Percentiles rank a stretch among this genome's conserved stretches.
phyloP scores from a whole-genome alignment of 257 asterid species.

The Agastache rugosa region DNA sequence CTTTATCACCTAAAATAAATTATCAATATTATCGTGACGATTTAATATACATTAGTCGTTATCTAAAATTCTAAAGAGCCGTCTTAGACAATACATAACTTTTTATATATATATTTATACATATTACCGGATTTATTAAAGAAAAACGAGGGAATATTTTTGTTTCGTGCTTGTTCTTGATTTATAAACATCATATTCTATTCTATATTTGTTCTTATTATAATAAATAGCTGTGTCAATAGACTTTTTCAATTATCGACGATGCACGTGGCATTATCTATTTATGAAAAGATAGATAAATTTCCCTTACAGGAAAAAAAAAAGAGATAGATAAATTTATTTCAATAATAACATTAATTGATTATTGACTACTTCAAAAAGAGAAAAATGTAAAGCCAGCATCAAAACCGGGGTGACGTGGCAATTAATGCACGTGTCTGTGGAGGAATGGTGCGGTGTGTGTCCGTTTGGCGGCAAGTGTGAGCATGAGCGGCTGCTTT shows the following conservation, averaged over 20 bases:
- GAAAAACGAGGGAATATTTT: no score
- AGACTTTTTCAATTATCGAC: neutral
- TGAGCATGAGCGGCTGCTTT: conserved; percentile 11
- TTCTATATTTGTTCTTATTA: no score
- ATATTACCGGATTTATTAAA: no score
- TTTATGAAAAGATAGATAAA: neutral
- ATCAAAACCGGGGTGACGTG: neutral
- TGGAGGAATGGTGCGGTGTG: conserved; percentile 8
- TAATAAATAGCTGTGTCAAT: no score
- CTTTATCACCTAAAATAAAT: neutral
- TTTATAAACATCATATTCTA: no score
- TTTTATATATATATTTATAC: no score
- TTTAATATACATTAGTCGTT: neutral
- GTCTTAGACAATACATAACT: no score
- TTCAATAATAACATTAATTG: neutral
- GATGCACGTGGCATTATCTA: neutral
- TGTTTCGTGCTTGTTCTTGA: no score
- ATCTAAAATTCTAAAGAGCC: neutral
- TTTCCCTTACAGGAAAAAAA: no score
- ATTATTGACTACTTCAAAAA: neutral
- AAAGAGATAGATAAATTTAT: neutral
- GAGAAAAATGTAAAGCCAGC: no score
- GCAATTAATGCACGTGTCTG: conserved; percentile 30
- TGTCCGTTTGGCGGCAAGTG: conserved; percentile 34
- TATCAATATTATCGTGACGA: neutral